phyloP scores from a whole-genome alignment of 495 filamentous ascomycete genomes.

The Chaetomium cochliodes region DNA sequence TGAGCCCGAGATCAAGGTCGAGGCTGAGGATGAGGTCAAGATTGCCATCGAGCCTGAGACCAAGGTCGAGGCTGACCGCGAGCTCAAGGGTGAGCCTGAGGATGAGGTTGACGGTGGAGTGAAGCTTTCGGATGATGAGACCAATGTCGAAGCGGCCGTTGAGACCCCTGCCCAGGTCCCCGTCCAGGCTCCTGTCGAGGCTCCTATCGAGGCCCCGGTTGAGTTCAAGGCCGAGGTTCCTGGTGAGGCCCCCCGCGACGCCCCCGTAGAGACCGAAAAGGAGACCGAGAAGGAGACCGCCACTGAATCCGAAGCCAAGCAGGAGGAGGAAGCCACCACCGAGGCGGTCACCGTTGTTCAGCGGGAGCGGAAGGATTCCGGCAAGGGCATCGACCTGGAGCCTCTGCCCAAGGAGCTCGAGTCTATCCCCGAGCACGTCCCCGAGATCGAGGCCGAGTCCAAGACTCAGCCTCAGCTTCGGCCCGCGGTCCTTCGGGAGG shows the following conservation, averaged over 20 bases:
- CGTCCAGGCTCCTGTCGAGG: not conserved
- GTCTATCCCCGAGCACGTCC: constrained; percentile 14
- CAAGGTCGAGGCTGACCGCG: not conserved
- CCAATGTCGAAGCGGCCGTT: not conserved
- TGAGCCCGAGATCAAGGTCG: not conserved
- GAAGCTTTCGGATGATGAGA: too few relatives aligned
- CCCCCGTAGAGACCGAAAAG: not conserved
- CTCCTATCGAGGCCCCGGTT: not conserved
- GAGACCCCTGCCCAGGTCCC: not conserved
- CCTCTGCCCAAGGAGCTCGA: constrained; percentile 17
- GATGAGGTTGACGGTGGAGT: too few relatives aligned
- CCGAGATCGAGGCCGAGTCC: constrained; percentile 21
- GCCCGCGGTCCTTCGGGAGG: constrained; percentile 24
- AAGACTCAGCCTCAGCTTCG: constrained; percentile 5
- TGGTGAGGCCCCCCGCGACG: not conserved
- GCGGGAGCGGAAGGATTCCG: constrained; percentile 32
- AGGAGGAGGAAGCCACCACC: constrained; percentile 1
- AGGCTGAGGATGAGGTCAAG: too few relatives aligned
- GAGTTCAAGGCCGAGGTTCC: not conserved
- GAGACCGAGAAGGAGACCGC: not conserved
- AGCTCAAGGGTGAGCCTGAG: constrained; percentile 15
- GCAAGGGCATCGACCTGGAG: constrained; percentile 31
- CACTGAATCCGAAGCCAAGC: constrained; percentile 21
- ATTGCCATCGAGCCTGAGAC: constrained; percentile 5
- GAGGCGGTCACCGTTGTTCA: not conserved